A percentile compares a stretch with the other conserved stretches of the same genome.
Evolutionary conservation across 495 filamentous ascomycete genomes (phyloP).

Genomic region (Thermochaetoides thermophila): DNA sequence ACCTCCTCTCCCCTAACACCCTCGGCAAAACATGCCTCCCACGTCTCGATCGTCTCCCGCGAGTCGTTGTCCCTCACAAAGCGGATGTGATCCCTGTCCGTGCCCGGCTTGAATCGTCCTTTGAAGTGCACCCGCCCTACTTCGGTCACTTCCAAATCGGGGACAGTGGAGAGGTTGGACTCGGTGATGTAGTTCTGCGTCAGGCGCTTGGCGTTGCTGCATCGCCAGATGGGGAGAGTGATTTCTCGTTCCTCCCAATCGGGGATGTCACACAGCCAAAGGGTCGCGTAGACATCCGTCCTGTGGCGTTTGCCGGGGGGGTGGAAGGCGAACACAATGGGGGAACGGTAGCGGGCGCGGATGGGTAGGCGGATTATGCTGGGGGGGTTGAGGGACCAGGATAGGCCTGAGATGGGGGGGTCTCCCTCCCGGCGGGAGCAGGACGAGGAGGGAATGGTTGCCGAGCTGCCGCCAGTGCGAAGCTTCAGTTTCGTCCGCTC

Average conservation of each 20-base stretch:
- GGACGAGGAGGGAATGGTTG: too few species aligned
- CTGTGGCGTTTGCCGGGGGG: slow-evolving; percentile 44
- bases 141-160: slow-evolving; percentile 53
- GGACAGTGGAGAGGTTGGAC: slow-evolving; percentile 45
- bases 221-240: slow-evolving; percentile 78
- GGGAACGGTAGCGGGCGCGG: slow-evolving; percentile 74
- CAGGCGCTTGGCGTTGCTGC: slow-evolving; percentile 53
- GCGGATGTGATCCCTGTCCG: slow-evolving; percentile 67
- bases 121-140: slow-evolving; percentile 69
- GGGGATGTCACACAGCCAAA: slow-evolving; percentile 75
- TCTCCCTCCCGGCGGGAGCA: too few species aligned
- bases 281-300: slow-evolving; percentile 55
- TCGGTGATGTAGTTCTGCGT: slow-evolving; percentile 86
- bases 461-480: slow-evolving; percentile 71
- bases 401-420: too few species aligned
- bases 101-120: slow-evolving; percentile 74
- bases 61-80: slow-evolving; percentile 81
- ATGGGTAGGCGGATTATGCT: slow-evolving; percentile 62
- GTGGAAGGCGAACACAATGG: slow-evolving; percentile 79
- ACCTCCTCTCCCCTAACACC: slow-evolving; percentile 61
- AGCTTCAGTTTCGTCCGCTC: slow-evolving; percentile 66
- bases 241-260: slow-evolving; percentile 64
- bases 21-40: slow-evolving; percentile 79
- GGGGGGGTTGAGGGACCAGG: too few species aligned
- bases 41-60: slow-evolving; percentile 84